Evolutionary conservation across 2,329 filamentous ascomycete genomes (phyloP), one percentile per base, ranked within the genome.

Genomic region (Hymenoscyphus fraxineus): DNA sequence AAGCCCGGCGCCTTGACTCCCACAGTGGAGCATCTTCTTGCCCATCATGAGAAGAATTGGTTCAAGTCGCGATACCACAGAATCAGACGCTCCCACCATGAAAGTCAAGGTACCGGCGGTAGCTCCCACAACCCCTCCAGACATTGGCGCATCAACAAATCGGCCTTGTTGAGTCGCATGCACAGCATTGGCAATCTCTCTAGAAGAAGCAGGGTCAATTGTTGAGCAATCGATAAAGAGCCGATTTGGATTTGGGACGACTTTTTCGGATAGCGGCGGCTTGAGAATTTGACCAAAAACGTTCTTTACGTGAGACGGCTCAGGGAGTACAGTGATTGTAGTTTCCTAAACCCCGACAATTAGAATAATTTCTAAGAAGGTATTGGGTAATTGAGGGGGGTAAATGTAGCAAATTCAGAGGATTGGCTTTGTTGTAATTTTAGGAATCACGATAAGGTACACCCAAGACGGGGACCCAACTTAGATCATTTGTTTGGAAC

Each of bases 101-200:
- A 99, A 99, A 0, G 93, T 97, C 64, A 99, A 81, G 0, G 92
- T 93, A 40, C 90, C 95, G 13, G 92, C 92, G 6, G 87, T 83
- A 12, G 95, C 95, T 55, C 94, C 95, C 5, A 98, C 92, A 0
- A 97, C 93, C 60, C 95, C 95, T 58, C 95, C 95, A 0, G 94
- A 98, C 89, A 99, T 97, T 56, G 95, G 95, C 2, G 95, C 94
- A 75, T 99, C 95, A 65, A 97, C 88, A 74, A 98, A 97, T 61
- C 83, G 83, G 61, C 91, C 91, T 74, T 89, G 85, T 1, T 85
- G 82, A 0, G 86, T 86, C 5, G 84, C 84, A 64, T 82, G 84
- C 1, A 96, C 88, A 31, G 84, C 83, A 66, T 87, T 82, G 27
- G 93, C 92, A 5, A 98, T 89, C 69, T 87, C 84, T 47, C 86